These are phyloP conservation scores for Fusarium pininemorale DNA, from an alignment of 2,329 filamentous ascomycete species.

Conservation along the genomic window DNA sequence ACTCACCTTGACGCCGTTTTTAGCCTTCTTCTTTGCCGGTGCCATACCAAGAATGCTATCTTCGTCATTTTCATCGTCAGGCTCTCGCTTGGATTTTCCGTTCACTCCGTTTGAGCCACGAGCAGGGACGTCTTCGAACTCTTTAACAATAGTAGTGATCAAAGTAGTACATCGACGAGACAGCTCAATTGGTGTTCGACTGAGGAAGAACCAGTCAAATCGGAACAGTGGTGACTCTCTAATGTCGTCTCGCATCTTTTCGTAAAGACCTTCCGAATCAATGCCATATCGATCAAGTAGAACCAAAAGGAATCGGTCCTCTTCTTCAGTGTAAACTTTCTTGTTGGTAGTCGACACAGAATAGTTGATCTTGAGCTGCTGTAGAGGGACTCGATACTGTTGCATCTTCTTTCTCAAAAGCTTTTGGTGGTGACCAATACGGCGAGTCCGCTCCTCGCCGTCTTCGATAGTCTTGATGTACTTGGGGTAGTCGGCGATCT, in stretches of 20 bases:
- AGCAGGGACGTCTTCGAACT: constrained; percentile 79
- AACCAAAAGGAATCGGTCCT: constrained; percentile 94
- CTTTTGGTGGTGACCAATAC: constrained; percentile 91
- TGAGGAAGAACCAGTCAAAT: constrained; percentile 99
- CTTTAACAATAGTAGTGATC: constrained; percentile 91
- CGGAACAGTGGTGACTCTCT: constrained; percentile 93
- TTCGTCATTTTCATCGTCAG: constrained; percentile 84
- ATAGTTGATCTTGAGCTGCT: constrained; percentile 99
- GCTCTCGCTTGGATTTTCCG: constrained; percentile 76
- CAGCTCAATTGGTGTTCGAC: constrained; percentile 91
- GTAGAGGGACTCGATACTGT: constrained; percentile 95
- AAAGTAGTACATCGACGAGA: constrained; percentile 92
- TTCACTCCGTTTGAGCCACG: constrained; percentile 69
- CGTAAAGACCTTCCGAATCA: constrained; percentile 89
- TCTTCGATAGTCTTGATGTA: constrained; percentile 90
- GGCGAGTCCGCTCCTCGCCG: constrained; percentile 88
- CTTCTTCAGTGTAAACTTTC: constrained; percentile 98
- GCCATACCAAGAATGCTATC: constrained; percentile 80
- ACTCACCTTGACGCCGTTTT: constrained; percentile 84
- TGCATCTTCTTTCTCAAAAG: constrained; percentile 95
- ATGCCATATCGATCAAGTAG: constrained; percentile 92
- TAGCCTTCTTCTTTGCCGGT: constrained; percentile 94
- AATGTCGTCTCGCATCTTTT: constrained; percentile 96
- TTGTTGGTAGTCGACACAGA: constrained; percentile 99
- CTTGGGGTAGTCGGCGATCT: constrained; percentile 89